Evolutionary conservation across 371 early-diverging fungal species (phyloP).

Genomic region (Mucor ambiguus): DNA sequence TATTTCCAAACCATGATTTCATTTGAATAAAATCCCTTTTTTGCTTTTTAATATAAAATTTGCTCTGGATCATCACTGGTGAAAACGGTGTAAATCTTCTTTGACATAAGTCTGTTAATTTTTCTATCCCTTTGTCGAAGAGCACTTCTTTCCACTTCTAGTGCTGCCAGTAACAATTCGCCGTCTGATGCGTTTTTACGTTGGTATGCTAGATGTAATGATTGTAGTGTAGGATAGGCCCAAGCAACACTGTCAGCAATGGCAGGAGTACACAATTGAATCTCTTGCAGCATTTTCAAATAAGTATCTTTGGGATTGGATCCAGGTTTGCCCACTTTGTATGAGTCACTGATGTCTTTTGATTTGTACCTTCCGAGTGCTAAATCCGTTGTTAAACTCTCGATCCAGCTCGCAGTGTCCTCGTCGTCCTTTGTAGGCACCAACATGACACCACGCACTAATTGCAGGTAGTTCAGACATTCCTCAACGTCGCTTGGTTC

Average conservation of each 20-base stretch:
- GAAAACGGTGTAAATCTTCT: slow-evolving; percentile 57
- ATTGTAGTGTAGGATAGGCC: slow-evolving; percentile 57
- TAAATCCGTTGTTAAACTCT: slow-evolving; percentile 65
- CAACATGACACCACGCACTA: slow-evolving; percentile 44
- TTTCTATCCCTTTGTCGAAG: slow-evolving; percentile 33
- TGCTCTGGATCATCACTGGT: slow-evolving; percentile 51
- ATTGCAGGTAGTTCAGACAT: slow-evolving; percentile 40
- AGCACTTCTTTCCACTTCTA: slow-evolving; percentile 45
- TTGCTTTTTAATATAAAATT: slow-evolving; percentile 27
- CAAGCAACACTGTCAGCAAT: slow-evolving; percentile 59
- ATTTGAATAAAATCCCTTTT: slow-evolving; percentile 14
- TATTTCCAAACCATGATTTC: slow-evolving; percentile 26
- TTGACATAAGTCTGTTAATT: slow-evolving; percentile 55
- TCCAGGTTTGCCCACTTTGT: slow-evolving; percentile 54
- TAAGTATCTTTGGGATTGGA: slow-evolving; percentile 58
- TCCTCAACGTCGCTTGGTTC: slow-evolving; percentile 39
- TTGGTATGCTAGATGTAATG: slow-evolving; percentile 57
- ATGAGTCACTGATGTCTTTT: slow-evolving; percentile 20
- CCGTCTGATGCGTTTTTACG: slow-evolving; percentile 12
- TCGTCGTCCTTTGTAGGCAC: slow-evolving; percentile 48
- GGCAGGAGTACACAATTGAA: slow-evolving; percentile 61
- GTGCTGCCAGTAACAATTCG: slow-evolving; percentile 51
- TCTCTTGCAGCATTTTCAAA: slow-evolving; percentile 66
- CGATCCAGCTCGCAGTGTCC: slow-evolving; percentile 56
- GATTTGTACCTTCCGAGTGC: slow-evolving; percentile 61